Evolutionary conservation across 73 alveolate species (phyloP).

Genomic region (Halteria grandinella): DNA sequence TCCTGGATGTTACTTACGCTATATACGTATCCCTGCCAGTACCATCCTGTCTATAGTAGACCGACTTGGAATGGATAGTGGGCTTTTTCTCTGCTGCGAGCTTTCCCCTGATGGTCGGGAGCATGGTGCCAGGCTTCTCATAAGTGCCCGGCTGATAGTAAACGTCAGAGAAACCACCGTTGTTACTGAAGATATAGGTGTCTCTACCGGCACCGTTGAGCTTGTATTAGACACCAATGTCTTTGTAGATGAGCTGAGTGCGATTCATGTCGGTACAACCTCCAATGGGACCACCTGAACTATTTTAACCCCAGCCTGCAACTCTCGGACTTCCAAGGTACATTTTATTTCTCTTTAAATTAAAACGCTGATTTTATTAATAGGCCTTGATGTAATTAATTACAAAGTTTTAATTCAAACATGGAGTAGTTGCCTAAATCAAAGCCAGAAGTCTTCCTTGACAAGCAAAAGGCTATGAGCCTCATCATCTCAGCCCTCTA

Average conservation of each 20-base stretch:
- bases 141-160: slow-evolving; percentile 10
- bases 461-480: not conserved
- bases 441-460: not conserved
- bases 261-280: no score
- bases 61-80: no score
- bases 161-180: slow-evolving; percentile 73
- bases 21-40: no score
- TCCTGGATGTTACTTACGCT: no score
- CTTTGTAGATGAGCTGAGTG: slow-evolving; percentile 8
- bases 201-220: slow-evolving; percentile 85
- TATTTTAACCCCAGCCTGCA: no score
- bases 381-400: no score
- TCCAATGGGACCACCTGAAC: no score
- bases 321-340: no score
- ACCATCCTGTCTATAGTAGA: no score
- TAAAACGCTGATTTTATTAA: no score
- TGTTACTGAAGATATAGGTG: slow-evolving; percentile 69
- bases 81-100: slow-evolving; percentile 1
- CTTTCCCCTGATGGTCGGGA: not conserved
- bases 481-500: slow-evolving; percentile 1
- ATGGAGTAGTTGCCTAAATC: not conserved
- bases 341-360: no score
- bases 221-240: slow-evolving; percentile 25
- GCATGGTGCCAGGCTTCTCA: slow-evolving; percentile 30
- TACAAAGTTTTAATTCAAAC: not conserved